Conservation (phyloP, 73 alveolate genomes). For the Paramecium sonneborni region DNA sequence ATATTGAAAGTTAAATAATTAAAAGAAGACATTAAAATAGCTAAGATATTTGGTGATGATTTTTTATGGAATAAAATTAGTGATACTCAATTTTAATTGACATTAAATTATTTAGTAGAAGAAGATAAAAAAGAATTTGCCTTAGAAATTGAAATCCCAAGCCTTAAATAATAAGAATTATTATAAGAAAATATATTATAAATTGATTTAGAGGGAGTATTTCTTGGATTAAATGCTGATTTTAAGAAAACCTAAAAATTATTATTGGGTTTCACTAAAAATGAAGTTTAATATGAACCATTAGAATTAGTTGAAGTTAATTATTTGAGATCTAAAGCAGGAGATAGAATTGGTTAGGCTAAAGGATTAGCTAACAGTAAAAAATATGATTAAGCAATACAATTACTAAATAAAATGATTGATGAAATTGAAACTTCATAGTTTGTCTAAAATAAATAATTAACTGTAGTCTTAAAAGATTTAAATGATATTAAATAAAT, state of each 20-base stretch:
- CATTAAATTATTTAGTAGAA: background rate
- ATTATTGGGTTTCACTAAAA: background rate
- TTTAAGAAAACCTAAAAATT: background rate
- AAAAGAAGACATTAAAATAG: background rate
- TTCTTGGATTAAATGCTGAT: background rate
- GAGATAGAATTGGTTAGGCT: background rate
- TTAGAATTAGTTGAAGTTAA: background rate
- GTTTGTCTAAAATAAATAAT: background rate
- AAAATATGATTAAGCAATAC: background rate
- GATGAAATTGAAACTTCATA: slow-evolving; percentile 31
- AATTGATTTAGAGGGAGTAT: background rate
- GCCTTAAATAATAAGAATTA: background rate
- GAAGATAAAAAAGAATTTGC: background rate
- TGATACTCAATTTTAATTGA: background rate
- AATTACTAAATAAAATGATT: background rate
- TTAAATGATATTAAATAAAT: background rate
- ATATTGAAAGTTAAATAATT: background rate
- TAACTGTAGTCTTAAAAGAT: background rate
- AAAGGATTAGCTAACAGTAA: background rate
- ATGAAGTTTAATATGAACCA: background rate
- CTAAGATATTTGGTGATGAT: slow-evolving; percentile 27
- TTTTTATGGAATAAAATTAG: background rate
- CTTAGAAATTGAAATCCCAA: background rate
- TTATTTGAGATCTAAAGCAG: slow-evolving; percentile 32
- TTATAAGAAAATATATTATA: background rate